Evolutionary conservation across 257 asterid species (phyloP).

Genomic region (Solanum habrochaites): DNA sequence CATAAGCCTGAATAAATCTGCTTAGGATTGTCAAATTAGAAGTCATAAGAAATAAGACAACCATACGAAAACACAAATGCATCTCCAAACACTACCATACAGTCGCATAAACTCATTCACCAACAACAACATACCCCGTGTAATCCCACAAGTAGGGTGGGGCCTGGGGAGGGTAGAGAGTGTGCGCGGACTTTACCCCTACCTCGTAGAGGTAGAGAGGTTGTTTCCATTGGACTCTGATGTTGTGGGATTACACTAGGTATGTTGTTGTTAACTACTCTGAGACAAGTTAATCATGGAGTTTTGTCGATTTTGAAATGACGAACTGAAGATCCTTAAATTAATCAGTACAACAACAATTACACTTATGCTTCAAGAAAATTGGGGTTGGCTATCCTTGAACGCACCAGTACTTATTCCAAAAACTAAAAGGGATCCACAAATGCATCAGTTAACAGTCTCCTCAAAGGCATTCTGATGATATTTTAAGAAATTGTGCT

Average conservation of each 20-base stretch:
- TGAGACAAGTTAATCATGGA: not conserved
- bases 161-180: not conserved
- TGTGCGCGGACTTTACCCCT: not conserved
- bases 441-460: not conserved
- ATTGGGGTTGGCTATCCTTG: not conserved
- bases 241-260: not conserved
- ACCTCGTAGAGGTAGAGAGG: not conserved
- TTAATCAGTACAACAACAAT: not conserved
- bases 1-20: conserved; percentile 91
- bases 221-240: not conserved
- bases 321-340: not conserved
- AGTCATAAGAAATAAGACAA: not conserved
- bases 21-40: conserved; percentile 11
- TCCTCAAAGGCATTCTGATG: not conserved
- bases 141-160: not conserved
- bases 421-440: not conserved
- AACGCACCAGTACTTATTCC: not conserved
- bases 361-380: not conserved
- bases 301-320: not conserved
- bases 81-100: not conserved
- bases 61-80: not conserved
- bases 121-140: not conserved
- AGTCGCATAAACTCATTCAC: not conserved
- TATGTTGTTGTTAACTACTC: not conserved
- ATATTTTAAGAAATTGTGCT: not conserved